Base-by-base conservation (phyloP, 1,284 basidiomycete species). In the Dichomitus squalens region DNA sequence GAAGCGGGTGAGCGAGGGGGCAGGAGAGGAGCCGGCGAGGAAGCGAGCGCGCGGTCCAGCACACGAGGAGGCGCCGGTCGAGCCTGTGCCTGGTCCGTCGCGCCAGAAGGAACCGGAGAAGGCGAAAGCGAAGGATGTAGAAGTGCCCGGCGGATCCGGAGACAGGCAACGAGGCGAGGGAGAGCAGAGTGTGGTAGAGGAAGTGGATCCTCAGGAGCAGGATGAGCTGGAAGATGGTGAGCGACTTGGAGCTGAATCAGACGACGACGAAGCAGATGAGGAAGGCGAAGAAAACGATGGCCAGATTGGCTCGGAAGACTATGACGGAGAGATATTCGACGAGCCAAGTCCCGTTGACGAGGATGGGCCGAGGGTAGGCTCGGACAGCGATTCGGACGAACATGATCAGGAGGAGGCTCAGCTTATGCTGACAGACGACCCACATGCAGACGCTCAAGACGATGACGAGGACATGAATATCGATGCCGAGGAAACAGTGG, bases 291-390 rank as follows among this genome's bases (percentile, higher is more conserved):
- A 57, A 23, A 29, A 49, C 11, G 12, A 1, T 18, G 52, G 36
- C 5, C 51, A 54, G 25, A 39, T 51, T 6, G 58, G 54, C 4
- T 52, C 55, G 1, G 61, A 63, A 4, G 65, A 62, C 25, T 57
- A 62, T 44, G 29, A 29, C 6, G 55, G 57, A 11, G 60, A 64
- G 31, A 59, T 63, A 31, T 59, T 61, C 36, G 53, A 50, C 4
- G 16, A 43, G 16, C 39, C 52, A 1, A 27, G 36, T 14, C 39
- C 12, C 3, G 36, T 49, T 21, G 35, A 4, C 4, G 52, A 40
- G 7, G 29, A 49, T 9, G 23, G 3, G n/a, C 40, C 36, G 6
- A 16, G 18, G 12, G 33, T 39, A 5, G 53, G 43, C 12, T 47
- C 47, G 9, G 49, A 51, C 0, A 41, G 41, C 11, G 46, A 46